These are phyloP conservation scores for Citrus reticulata DNA, from an alignment of 345 rosid species.

Conservation along the genomic window DNA sequence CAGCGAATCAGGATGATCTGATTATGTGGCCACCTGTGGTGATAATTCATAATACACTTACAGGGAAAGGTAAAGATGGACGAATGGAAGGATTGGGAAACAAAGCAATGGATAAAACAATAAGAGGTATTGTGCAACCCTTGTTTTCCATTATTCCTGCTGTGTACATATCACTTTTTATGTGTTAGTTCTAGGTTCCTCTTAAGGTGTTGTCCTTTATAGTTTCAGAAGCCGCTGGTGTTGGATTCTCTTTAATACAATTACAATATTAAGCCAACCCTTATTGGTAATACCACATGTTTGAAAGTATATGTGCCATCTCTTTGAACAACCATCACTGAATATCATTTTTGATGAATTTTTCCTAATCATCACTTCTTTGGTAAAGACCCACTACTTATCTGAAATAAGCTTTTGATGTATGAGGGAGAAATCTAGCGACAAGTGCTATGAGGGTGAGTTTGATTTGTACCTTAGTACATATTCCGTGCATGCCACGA, in stretches of 20 bases:
- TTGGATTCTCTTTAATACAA: background rate
- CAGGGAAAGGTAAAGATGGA: slow-evolving; percentile 94
- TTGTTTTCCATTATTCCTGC: slow-evolving; percentile 29
- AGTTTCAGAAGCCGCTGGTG: background rate
- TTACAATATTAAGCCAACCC: background rate
- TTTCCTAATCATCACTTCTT: background rate
- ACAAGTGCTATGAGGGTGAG: background rate
- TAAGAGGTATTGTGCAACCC: slow-evolving; percentile 72
- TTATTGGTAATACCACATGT: background rate
- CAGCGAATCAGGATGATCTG: slow-evolving; percentile 79
- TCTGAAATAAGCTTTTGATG: background rate
- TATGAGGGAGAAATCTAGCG: background rate
- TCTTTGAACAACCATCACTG: background rate
- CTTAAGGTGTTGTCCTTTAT: slow-evolving; percentile 10
- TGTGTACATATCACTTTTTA: slow-evolving; percentile 10
- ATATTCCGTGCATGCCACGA: background rate
- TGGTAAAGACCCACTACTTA: background rate
- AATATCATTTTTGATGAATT: background rate
- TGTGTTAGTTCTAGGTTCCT: background rate
- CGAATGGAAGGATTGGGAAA: slow-evolving; percentile 97
- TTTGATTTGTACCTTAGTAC: background rate
- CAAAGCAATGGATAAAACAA: slow-evolving; percentile 87
- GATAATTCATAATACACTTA: slow-evolving; percentile 85
- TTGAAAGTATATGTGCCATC: background rate
- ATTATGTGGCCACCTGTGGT: slow-evolving; percentile 97